These are phyloP conservation scores for Guadua angustifolia DNA, from an alignment of 176 grass and related monocot genomes.

Conservation along the genomic window DNA sequence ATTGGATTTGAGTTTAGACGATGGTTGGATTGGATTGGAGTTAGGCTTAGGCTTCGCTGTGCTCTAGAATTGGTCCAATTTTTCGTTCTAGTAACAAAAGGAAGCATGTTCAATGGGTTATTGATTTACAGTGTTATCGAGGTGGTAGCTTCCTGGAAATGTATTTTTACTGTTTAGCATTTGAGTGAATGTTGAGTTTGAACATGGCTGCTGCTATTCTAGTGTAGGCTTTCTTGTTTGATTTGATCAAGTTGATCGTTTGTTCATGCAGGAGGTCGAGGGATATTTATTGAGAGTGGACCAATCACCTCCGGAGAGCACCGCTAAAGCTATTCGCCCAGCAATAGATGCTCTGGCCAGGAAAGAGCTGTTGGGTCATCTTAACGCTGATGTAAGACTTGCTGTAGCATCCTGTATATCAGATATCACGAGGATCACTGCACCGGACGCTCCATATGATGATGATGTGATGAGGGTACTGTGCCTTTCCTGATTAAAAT, in stretches of 20 bases:
- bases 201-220: constrained; percentile 18
- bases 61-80: neutral
- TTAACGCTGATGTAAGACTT: constrained; percentile 57
- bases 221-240: neutral
- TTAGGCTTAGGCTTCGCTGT: neutral
- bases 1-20: neutral
- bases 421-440: constrained; percentile 89
- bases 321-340: constrained; percentile 52
- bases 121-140: neutral
- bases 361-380: constrained; percentile 57
- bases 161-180: constrained; percentile 5
- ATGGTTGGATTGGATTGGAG: neutral
- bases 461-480: constrained; percentile 83
- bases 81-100: neutral
- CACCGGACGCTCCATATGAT: constrained; percentile 84
- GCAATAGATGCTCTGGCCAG: constrained; percentile 65
- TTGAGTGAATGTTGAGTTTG: neutral
- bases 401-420: constrained; percentile 76
- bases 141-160: constrained; percentile 23
- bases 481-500: constrained; percentile 17
- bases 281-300: constrained; percentile 61
- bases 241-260: neutral
- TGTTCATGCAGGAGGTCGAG: constrained; percentile 70
- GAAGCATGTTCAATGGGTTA: neutral
- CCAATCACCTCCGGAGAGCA: constrained; percentile 64